A percentile compares a stretch with the other conserved stretches of the same genome.
phyloP scores from a whole-genome alignment of 257 asterid genomes.

The Henckelia pumila region DNA sequence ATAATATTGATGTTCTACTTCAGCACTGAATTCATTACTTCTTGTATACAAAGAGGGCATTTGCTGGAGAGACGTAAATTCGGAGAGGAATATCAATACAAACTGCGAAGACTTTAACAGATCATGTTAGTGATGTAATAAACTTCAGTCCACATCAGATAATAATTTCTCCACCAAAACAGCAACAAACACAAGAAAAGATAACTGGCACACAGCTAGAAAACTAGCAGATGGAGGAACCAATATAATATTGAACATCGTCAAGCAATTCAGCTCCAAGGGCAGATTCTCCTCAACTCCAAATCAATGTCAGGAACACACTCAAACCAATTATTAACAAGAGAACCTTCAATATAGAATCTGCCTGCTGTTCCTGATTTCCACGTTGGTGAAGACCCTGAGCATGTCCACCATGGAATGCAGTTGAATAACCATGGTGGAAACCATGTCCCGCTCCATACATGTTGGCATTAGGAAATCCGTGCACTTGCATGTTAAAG shows the following conservation, averaged over 20 bases:
- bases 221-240: constrained; percentile 1
- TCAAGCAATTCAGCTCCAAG: constrained; percentile 5
- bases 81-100: constrained; percentile 7
- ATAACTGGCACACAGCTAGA: not conserved
- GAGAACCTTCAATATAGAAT: constrained; percentile 37
- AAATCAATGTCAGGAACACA: constrained; percentile 43
- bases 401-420: constrained; percentile 32
- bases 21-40: constrained; percentile 10
- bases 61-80: not conserved
- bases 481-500: not conserved
- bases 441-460: not conserved
- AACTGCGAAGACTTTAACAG: not conserved
- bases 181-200: constrained; percentile 9
- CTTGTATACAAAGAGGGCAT: constrained; percentile 7
- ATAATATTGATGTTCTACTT: not conserved
- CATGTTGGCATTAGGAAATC: not conserved
- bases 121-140: constrained; percentile 9
- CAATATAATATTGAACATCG: not conserved
- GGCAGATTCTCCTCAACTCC: constrained; percentile 32
- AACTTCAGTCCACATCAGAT: not conserved
- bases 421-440: not conserved
- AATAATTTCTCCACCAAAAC: constrained; percentile 10
- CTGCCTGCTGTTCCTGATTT: constrained; percentile 46
- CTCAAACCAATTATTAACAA: constrained; percentile 37
- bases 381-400: constrained; percentile 38